These are phyloP conservation scores for Ascochyta viciae-villosae DNA, from an alignment of 2,329 filamentous ascomycete genomes.

Conservation along the genomic window DNA sequence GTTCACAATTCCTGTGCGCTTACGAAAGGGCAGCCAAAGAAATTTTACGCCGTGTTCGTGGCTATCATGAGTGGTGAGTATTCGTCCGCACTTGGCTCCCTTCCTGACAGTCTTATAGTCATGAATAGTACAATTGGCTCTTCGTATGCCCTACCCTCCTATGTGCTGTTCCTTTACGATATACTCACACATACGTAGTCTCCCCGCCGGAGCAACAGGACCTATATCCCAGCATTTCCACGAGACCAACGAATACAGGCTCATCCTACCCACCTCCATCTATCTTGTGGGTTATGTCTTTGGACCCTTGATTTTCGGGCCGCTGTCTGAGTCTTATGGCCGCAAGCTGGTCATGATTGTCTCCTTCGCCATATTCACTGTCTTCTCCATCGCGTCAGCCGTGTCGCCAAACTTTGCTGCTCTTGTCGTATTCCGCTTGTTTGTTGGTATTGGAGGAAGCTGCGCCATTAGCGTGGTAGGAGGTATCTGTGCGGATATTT, in stretches of 20 bases:
- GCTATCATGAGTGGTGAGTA: slow-evolving; percentile 62
- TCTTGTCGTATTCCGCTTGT: slow-evolving; percentile 53
- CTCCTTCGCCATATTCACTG: slow-evolving; percentile 57
- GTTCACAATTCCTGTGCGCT: background rate
- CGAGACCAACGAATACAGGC: slow-evolving; percentile 54
- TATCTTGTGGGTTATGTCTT: slow-evolving; percentile 58
- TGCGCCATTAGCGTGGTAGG: slow-evolving; percentile 66
- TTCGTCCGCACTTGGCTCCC: too few relatives aligned
- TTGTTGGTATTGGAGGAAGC: slow-evolving; percentile 54
- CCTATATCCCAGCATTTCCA: slow-evolving; percentile 65
- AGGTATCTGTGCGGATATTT: slow-evolving; percentile 71
- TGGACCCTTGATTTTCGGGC: slow-evolving; percentile 55
- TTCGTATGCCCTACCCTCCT: slow-evolving; percentile 40
- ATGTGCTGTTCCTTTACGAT: background rate
- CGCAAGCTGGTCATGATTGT: slow-evolving; percentile 57
- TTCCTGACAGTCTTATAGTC: slow-evolving; percentile 20
- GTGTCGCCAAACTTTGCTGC: slow-evolving; percentile 54
- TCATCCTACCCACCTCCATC: slow-evolving; percentile 59
- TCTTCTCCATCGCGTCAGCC: slow-evolving; percentile 56
- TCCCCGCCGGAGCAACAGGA: slow-evolving; percentile 69
- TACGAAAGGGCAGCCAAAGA: slow-evolving; percentile 57
- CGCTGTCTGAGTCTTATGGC: slow-evolving; percentile 55
- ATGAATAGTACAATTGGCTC: slow-evolving; percentile 74
- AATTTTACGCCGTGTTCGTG: slow-evolving; percentile 61
- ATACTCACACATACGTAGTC: slow-evolving; percentile 23